Base-by-base conservation (phyloP, 2,329 filamentous ascomycete genomes). In the Pseudopithomyces maydicus region DNA sequence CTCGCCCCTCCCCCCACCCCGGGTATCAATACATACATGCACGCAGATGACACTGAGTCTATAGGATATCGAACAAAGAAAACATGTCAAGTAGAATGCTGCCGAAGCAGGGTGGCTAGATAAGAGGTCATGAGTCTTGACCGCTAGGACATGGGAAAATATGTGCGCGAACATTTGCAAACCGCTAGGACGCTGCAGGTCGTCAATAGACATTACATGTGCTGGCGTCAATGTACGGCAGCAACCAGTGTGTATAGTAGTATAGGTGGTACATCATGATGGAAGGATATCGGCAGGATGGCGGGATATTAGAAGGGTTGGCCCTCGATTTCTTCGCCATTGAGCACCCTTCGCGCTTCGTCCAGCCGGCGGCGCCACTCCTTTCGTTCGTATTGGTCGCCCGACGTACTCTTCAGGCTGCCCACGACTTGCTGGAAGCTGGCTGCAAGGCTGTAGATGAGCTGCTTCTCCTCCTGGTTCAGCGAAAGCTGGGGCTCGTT, bases 291-390 rank as follows among this genome's bases (percentile, higher is more conserved):
- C 6, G 6, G 33, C 26, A 6, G 23, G 17, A 32, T 15, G 33
- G 32, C 4, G 19, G 41, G 11, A 41, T 14, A 17, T 67, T 50
- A 65, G 51, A 71, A 72, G 7, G 67, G 63, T 26, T 63, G 57
- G 35, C 69, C 67, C 43, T 66, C 63, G 3, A 58, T n/a, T 26
- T 68, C 65, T 57, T 87, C 78, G 5, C 90, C 91, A 63, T 94
- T 90, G 29, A 96, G 79, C 3, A 91, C 84, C 51, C 85, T 82
- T 57, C 88, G 86, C 5, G 92, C 92, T 51, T 87, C 85, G 63
- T 96, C 91, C 49, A 97, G 82, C 63, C 90, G 83, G 61, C 89
- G 81, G 57, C 91, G 82, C 74, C 90, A 87, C 57, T 88, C 81
- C 53, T 87, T 81, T 48, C 82, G 84, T 64, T 90, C 85, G 58